Evolutionary conservation across 1,139 yeast species (phyloP), one percentile per base, ranked within the genome.

Genomic region (Candida sp.): DNA sequence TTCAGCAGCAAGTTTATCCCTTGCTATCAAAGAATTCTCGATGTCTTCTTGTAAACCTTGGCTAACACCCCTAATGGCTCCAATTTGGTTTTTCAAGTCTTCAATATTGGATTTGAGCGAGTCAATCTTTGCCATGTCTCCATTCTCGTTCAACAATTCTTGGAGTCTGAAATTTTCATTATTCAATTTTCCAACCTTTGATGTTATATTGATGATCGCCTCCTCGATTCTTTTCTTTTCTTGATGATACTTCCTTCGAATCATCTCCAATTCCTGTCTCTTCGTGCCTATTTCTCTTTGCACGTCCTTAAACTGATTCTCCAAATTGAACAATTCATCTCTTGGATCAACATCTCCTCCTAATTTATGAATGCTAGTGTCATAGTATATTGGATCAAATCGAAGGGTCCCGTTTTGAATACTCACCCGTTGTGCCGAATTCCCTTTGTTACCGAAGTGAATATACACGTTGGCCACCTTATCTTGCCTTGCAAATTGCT

Each of bases 361-460:
- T 45, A 73, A 62, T 46, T 70, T 73, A 2, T 64, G 54, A 6
- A 57, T 67, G 27, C 57, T 56, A 5, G 52, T 45, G 38, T 51
- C 50, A 44, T 68, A 81, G 50, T 63, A 66, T 5, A 84, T 64
- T 0, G 96, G 91, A 59, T 86, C 88, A 19, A 76, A 66, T 47
- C 79, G 70, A 21, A 80, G 70, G 2, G 76, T 72, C 1, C 76
- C 73, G 22, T 69, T 70, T 39, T 57, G 54, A 22, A 61, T 64
- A 43, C 62, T 57, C 8, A 64, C 55, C 39, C 80, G 73, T 44
- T 73, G 68, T 6, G 25, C 39, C 6, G 39, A 37, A 9, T 80
- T 79, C 21, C 79, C 75, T 6, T 72, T 63, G 21, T 68, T 58
- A 12, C 64, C 55, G 40, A 72, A 65, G 7, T 75, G 57, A 0